Conservation (phyloP, 352 stramenopile genomes). For the Nothophytophthora sp. region DNA sequence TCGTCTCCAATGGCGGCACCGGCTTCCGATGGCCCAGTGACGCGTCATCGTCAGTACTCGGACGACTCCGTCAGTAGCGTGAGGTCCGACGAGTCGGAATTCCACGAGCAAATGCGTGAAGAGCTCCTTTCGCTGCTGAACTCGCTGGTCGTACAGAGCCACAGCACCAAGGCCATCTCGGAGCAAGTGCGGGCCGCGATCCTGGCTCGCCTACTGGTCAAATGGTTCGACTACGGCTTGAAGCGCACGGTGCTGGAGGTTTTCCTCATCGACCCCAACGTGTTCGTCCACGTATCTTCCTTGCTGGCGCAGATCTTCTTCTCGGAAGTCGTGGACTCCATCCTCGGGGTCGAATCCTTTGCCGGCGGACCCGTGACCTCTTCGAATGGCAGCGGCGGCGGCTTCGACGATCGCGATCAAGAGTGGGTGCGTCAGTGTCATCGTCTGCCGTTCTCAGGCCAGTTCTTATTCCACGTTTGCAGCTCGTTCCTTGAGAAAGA, state of each 20-base stretch:
- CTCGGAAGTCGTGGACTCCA: conserved; percentile 58
- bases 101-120: conserved; percentile 56
- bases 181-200: conserved; percentile 62
- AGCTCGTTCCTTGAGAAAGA: conserved; percentile 53
- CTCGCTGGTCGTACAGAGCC: conserved; percentile 57
- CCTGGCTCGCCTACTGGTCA: conserved; percentile 75
- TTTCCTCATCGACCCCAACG: conserved; percentile 56
- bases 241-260: conserved; percentile 58
- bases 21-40: conserved; percentile 12
- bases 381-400: conserved; percentile 7
- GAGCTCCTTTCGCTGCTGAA: conserved; percentile 67
- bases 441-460: conserved; percentile 68
- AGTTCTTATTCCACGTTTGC: conserved; percentile 82
- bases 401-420: conserved; percentile 76
- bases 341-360: conserved; percentile 25
- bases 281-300: conserved; percentile 60
- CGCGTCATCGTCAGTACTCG: conserved; percentile 34
- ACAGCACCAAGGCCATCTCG: conserved; percentile 30
- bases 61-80: conserved; percentile 21
- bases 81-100: conserved; percentile 41
- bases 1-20: background rate
- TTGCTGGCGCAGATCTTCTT: conserved; percentile 82
- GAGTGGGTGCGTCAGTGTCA: conserved; percentile 82
- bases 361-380: conserved; percentile 6
- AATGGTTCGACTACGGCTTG: conserved; percentile 84